phyloP scores from a whole-genome alignment of 306 rosid genomes.

The Quillaja saponaria region DNA sequence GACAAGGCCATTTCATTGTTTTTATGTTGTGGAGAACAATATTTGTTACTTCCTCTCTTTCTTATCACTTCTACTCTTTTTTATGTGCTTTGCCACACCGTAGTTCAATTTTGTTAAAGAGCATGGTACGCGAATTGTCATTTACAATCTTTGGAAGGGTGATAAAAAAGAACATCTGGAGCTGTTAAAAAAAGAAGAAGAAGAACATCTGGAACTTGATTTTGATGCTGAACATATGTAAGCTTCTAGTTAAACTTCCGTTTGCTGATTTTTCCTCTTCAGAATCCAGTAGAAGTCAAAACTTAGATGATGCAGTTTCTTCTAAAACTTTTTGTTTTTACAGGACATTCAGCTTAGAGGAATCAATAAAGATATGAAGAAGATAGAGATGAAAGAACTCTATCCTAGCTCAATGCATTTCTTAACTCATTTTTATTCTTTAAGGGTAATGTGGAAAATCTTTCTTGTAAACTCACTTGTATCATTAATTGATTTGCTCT shows the following conservation, averaged over 20 bases:
- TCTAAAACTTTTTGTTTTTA: not conserved
- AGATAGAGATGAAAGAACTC: constrained; percentile 2
- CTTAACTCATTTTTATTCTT: constrained; percentile 14
- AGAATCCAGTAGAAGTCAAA: not conserved
- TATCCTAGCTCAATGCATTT: constrained; percentile 13
- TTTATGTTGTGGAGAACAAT: too few relatives aligned
- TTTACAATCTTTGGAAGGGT: constrained; percentile 22
- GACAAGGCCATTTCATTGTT: too few relatives aligned
- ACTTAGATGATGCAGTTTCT: not conserved
- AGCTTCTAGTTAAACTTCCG: not conserved
- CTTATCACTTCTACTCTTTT: not conserved
- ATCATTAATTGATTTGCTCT: too few relatives aligned
- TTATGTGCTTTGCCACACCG: not conserved
- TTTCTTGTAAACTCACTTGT: too few relatives aligned
- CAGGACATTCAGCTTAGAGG: constrained; percentile 25
- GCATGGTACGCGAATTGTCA: constrained; percentile 14
- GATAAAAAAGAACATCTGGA: too few relatives aligned
- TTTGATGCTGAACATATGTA: constrained; percentile 13
- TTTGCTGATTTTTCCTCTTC: not conserved
- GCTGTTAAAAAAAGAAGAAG: too few relatives aligned
- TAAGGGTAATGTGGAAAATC: constrained; percentile 26
- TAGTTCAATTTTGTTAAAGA: constrained; percentile 10
- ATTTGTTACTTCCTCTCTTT: not conserved
- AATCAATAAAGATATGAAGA: constrained; percentile 4
- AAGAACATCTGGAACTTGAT: constrained; percentile 14